phyloP scores from a whole-genome alignment of 495 filamentous ascomycete species.

The Podospora pseudopauciseta region DNA sequence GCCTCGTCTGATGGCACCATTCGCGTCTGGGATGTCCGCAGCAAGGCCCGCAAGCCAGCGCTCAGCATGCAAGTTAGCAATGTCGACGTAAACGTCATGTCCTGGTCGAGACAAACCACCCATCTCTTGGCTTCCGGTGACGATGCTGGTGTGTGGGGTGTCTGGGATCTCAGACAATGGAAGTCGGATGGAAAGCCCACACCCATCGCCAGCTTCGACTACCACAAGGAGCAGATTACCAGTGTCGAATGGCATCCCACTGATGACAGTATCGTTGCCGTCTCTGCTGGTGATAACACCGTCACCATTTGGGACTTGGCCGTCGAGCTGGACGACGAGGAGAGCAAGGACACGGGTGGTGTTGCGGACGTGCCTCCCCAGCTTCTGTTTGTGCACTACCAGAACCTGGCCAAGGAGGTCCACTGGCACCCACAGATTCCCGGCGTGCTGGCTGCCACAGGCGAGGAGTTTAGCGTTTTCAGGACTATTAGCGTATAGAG shows the following conservation, averaged over 20 bases:
- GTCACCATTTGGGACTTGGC: constrained; percentile 95
- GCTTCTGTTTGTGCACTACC: constrained; percentile 92
- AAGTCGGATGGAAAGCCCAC: constrained; percentile 65
- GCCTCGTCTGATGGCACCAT: constrained; percentile 91
- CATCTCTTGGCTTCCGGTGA: constrained; percentile 90
- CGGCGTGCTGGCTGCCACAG: constrained; percentile 85
- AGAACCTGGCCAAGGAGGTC: constrained; percentile 86
- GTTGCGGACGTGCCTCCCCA: constrained; percentile 90
- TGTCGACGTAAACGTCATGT: constrained; percentile 92
- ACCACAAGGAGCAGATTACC: constrained; percentile 94
- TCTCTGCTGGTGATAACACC: constrained; percentile 89
- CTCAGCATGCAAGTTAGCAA: constrained; percentile 79
- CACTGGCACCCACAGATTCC: constrained; percentile 98
- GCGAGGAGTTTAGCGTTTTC: constrained; percentile 75
- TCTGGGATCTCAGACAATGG: constrained; percentile 96
- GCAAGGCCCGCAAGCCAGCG: constrained; percentile 78
- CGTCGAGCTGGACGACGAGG: constrained; percentile 94
- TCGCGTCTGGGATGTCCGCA: constrained; percentile 91
- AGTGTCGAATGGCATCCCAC: constrained; percentile 96
- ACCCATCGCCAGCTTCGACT: constrained; percentile 83
- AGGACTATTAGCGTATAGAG: constrained; percentile 63
- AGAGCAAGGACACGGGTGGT: constrained; percentile 82
- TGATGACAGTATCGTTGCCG: constrained; percentile 89
- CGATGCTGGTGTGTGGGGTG: constrained; percentile 90
- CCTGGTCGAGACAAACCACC: constrained; percentile 80